Conservation (phyloP, 1,284 basidiomycete species). For the Stereum hirsutum region DNA sequence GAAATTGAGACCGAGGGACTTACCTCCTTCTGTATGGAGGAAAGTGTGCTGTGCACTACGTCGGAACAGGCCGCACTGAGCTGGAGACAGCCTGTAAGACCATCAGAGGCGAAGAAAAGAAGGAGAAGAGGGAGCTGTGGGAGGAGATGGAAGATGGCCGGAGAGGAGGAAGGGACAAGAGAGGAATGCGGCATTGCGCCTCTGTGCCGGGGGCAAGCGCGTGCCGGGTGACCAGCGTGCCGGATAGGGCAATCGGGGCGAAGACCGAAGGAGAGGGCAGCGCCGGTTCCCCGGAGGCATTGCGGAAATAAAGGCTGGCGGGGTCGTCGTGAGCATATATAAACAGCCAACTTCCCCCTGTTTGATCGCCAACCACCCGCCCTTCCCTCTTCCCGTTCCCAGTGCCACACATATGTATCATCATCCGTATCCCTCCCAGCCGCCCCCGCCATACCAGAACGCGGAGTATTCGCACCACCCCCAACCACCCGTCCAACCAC, state of each 20-base stretch:
- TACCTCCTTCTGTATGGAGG: too few relatives aligned
- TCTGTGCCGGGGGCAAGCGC: not conserved
- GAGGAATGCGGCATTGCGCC: not conserved
- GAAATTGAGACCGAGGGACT: too few relatives aligned
- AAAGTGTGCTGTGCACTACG: too few relatives aligned
- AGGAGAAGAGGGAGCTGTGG: too few relatives aligned
- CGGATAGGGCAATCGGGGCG: not conserved
- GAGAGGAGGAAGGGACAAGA: too few relatives aligned
- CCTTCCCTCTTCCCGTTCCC: not conserved
- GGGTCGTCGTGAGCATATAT: not conserved
- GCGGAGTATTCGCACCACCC: constrained; percentile 3
- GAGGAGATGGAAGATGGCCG: too few relatives aligned
- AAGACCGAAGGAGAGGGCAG: not conserved
- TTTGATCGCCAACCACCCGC: not conserved
- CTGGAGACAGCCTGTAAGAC: too few relatives aligned
- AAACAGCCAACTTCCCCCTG: not conserved
- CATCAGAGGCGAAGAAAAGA: too few relatives aligned
- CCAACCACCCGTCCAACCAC: constrained; percentile 4
- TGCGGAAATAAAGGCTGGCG: too few relatives aligned
- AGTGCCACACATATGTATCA: constrained; percentile 2
- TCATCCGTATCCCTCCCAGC: constrained; percentile 2
- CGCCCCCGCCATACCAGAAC: constrained; percentile 1
- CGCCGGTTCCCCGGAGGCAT: not conserved
- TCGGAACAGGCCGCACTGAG: too few relatives aligned
- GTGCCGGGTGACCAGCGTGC: not conserved